Conservation (phyloP, 1,139 yeast species). For the Scheffersomyces titani region DNA sequence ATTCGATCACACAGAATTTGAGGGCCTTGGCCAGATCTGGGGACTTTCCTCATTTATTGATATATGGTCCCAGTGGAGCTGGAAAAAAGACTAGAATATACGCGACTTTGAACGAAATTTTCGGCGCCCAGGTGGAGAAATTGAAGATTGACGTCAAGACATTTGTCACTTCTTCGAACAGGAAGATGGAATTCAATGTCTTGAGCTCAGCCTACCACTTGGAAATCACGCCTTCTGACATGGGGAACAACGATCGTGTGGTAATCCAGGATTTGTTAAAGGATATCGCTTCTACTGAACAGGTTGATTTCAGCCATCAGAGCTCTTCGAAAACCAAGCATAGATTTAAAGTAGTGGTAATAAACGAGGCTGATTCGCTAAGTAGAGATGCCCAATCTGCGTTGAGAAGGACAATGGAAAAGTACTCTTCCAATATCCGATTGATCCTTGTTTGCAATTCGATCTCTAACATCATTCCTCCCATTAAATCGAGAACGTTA, state of each 20-base stretch:
- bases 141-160: conserved; percentile 89
- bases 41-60: conserved; percentile 88
- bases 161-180: conserved; percentile 67
- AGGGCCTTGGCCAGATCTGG: conserved; percentile 69
- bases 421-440: conserved; percentile 85
- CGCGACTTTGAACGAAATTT: conserved; percentile 75
- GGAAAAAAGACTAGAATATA: conserved; percentile 95
- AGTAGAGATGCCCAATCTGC: conserved; percentile 98
- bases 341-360: conserved; percentile 86
- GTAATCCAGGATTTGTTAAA: conserved; percentile 92
- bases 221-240: conserved; percentile 95
- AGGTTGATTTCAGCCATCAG: conserved; percentile 68
- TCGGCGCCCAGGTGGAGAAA: conserved; percentile 78
- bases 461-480: conserved; percentile 88
- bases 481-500: conserved; percentile 90
- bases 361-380: conserved; percentile 91
- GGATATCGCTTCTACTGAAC: conserved; percentile 94
- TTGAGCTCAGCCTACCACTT: conserved; percentile 87
- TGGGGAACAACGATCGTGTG: conserved; percentile 93
- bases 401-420: conserved; percentile 95
- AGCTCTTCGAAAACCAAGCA: conserved; percentile 46
- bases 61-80: conserved; percentile 96
- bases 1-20: conserved; percentile 61
- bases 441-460: conserved; percentile 84
- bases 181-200: conserved; percentile 87